phyloP scores from a whole-genome alignment of 106 monocot species.

The Dendrobium huoshanense region DNA sequence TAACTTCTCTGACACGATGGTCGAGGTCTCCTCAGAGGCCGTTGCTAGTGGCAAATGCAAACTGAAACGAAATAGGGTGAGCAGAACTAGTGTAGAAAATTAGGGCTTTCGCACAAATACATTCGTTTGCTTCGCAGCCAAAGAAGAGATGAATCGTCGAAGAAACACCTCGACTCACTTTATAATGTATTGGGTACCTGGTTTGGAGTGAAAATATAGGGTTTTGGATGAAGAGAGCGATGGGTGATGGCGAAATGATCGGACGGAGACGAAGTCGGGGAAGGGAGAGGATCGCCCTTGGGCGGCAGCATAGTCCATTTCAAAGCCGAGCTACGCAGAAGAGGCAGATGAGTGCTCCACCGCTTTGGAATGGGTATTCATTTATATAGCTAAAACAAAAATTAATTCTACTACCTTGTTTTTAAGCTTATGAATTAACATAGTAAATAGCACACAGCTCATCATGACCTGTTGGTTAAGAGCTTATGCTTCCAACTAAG shows the following conservation, averaged over 20 bases:
- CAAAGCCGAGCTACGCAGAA: background rate
- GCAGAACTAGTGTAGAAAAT: background rate
- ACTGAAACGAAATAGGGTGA: background rate
- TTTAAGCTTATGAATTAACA: too few relatives aligned
- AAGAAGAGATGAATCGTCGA: background rate
- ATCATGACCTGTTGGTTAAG: too few relatives aligned
- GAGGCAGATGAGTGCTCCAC: background rate
- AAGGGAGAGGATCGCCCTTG: background rate
- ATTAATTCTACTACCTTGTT: too few relatives aligned
- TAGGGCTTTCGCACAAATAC: background rate
- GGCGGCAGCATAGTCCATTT: background rate
- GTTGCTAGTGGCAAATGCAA: background rate
- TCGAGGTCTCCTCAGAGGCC: slow-evolving; percentile 1
- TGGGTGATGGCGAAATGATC: background rate
- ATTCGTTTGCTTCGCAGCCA: background rate
- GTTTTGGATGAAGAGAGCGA: background rate
- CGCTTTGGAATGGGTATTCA: too few relatives aligned
- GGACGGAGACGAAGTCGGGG: background rate
- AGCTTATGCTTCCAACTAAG: too few relatives aligned
- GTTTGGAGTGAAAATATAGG: background rate
- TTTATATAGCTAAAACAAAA: too few relatives aligned
- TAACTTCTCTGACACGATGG: slow-evolving; percentile 1
- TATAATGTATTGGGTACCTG: background rate
- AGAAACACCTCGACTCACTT: background rate
- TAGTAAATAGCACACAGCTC: too few relatives aligned